Conservation (phyloP, 2,329 filamentous ascomycete genomes). For the Helotiales sp. region DNA sequence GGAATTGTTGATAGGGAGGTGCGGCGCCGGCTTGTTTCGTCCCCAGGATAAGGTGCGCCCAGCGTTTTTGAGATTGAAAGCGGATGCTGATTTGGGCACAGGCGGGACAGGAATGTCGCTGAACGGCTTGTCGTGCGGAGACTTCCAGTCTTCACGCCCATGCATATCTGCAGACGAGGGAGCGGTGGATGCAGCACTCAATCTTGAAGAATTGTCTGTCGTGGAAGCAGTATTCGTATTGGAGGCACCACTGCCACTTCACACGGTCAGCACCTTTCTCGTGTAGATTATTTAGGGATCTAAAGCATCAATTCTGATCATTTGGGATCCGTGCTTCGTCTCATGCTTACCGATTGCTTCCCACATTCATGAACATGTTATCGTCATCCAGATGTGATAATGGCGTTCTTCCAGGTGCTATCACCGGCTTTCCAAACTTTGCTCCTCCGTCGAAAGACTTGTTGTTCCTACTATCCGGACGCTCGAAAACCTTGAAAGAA, state of each 20-base stretch:
- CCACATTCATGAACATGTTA: conserved; percentile 35
- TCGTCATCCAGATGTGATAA: conserved; percentile 32
- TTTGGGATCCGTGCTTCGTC: background rate
- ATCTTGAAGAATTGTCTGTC: conserved; percentile 36
- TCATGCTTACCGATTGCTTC: conserved; percentile 36
- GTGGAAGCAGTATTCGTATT: conserved; percentile 37
- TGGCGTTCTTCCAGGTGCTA: conserved; percentile 19
- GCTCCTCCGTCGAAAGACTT: conserved; percentile 35
- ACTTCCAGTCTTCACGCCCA: conserved; percentile 32
- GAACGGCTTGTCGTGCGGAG: conserved; percentile 32
- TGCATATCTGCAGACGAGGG: conserved; percentile 35
- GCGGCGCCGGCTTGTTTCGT: conserved; percentile 27
- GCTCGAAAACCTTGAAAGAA: conserved; percentile 38
- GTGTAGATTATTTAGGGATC: background rate
- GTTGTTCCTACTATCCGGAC: conserved; percentile 26
- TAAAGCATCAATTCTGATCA: background rate
- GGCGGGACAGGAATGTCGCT: conserved; percentile 33
- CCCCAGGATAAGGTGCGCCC: conserved; percentile 37
- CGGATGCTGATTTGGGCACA: conserved; percentile 30
- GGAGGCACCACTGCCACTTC: conserved; percentile 37
- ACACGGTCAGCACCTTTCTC: conserved; percentile 19
- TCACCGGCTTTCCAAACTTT: conserved; percentile 28
- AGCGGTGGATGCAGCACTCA: conserved; percentile 37
- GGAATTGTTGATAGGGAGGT: conserved; percentile 24
- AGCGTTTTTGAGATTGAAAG: conserved; percentile 35